These are phyloP conservation scores for Aphanomyces astaci DNA, from an alignment of 352 stramenopile genomes.

Conservation along the genomic window DNA sequence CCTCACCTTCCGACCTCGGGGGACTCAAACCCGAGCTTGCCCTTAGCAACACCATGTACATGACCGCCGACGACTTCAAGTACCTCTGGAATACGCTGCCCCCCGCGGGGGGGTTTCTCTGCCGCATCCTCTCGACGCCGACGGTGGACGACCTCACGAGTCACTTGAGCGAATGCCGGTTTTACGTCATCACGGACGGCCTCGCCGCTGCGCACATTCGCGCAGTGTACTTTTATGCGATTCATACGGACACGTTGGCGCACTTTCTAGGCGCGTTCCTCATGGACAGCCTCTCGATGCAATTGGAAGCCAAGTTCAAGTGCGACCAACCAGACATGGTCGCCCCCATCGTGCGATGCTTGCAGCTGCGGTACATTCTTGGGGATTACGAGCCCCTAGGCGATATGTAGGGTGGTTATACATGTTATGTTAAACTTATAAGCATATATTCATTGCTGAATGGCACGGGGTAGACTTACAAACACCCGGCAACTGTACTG, in stretches of 20 bases:
- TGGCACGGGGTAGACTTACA: no score
- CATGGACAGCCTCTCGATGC: constrained; percentile 62
- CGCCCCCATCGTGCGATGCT: constrained; percentile 53
- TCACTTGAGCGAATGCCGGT: constrained; percentile 46
- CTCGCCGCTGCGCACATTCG: constrained; percentile 34
- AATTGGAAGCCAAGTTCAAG: constrained; percentile 55
- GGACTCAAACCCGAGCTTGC: not conserved
- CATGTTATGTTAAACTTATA: no score
- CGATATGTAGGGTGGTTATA: not conserved
- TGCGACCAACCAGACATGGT: constrained; percentile 47
- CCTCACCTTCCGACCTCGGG: not conserved
- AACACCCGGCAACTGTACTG: no score
- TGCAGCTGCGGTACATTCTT: constrained; percentile 71
- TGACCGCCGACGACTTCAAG: constrained; percentile 36
- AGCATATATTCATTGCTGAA: no score
- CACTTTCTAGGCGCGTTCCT: constrained; percentile 46
- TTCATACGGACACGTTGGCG: constrained; percentile 13
- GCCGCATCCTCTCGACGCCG: constrained; percentile 50
- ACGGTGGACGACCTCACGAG: constrained; percentile 29
- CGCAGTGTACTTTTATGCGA: constrained; percentile 50
- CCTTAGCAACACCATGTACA: constrained; percentile 18
- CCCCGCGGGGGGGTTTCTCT: constrained; percentile 55
- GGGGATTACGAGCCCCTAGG: constrained; percentile 34
- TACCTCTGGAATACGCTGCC: constrained; percentile 42
- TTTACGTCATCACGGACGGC: constrained; percentile 43